A percentile compares a stretch with the other conserved stretches of the same genome.
These are phyloP conservation scores for Noccaea caerulescens DNA, from an alignment of 345 rosid species.

Conservation along the genomic window DNA sequence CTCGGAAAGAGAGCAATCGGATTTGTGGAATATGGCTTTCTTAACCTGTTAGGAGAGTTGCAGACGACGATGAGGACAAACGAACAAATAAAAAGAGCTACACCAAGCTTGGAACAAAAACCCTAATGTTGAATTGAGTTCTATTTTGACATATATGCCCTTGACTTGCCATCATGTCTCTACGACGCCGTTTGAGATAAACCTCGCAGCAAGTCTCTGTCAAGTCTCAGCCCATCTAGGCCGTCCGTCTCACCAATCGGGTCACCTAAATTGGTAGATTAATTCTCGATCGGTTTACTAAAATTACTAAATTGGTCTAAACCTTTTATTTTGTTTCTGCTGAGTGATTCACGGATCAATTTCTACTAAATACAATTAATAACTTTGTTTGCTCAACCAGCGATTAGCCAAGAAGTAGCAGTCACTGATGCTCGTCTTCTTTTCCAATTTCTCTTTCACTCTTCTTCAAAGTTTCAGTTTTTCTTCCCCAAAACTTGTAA, in stretches of 20 bases:
- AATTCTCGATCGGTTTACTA: background rate
- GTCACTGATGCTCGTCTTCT: background rate
- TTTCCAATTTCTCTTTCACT: background rate
- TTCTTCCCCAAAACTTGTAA: background rate
- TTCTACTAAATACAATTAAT: too few species aligned
- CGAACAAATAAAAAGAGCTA: background rate
- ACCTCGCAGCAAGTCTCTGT: too few species aligned
- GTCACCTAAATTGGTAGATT: background rate
- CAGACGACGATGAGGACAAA: conserved; percentile 13
- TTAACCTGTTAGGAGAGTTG: background rate
- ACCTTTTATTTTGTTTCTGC: too few species aligned
- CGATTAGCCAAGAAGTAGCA: too few species aligned
- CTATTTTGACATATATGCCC: background rate
- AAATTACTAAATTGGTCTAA: too few species aligned
- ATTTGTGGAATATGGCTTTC: background rate
- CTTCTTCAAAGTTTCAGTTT: background rate
- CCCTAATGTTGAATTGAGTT: conserved; percentile 5
- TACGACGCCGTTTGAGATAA: background rate
- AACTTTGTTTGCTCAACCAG: too few species aligned
- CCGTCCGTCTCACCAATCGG: background rate
- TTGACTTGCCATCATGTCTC: background rate
- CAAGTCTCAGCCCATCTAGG: too few species aligned
- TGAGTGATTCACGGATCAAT: too few species aligned
- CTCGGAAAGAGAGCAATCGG: background rate
- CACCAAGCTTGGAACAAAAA: background rate